A percentile compares a stretch with the other conserved stretches of the same genome.
These are phyloP conservation scores for Talaromyces atroroseus DNA, from an alignment of 2,329 filamentous ascomycete genomes.

Conservation along the genomic window DNA sequence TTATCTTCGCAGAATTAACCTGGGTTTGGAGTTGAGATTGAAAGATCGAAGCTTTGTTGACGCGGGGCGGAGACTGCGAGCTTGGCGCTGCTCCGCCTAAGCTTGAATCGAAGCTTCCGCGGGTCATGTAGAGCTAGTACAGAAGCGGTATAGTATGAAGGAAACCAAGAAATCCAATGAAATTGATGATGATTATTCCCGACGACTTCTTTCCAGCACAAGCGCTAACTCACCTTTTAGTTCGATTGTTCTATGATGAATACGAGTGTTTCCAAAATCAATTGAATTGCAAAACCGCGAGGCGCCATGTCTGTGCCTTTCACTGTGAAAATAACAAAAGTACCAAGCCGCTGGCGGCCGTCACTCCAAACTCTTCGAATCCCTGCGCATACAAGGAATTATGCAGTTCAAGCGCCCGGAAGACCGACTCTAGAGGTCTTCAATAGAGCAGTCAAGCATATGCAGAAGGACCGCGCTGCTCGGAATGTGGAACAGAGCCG, in stretches of 20 bases:
- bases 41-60: neutral
- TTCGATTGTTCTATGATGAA: neutral
- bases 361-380: neutral
- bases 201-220: neutral
- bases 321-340: neutral
- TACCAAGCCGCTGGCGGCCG: conserved; percentile 10
- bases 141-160: neutral
- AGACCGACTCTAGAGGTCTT: conserved; percentile 83
- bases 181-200: neutral
- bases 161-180: neutral
- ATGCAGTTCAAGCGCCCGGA: conserved; percentile 73
- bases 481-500: conserved; percentile 64
- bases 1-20: neutral
- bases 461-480: conserved; percentile 85
- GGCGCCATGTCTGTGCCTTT: conserved; percentile 21
- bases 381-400: conserved; percentile 43
- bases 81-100: neutral
- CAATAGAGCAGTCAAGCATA: conserved; percentile 78
- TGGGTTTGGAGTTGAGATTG: neutral
- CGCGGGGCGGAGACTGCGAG: conserved; percentile 2
- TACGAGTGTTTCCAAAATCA: neutral
- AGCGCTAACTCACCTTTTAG: neutral
- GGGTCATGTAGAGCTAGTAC: neutral
- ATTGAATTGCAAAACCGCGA: neutral
- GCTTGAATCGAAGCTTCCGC: neutral